Conservation (phyloP, 495 filamentous ascomycete genomes). For the Xylaria grammica region DNA sequence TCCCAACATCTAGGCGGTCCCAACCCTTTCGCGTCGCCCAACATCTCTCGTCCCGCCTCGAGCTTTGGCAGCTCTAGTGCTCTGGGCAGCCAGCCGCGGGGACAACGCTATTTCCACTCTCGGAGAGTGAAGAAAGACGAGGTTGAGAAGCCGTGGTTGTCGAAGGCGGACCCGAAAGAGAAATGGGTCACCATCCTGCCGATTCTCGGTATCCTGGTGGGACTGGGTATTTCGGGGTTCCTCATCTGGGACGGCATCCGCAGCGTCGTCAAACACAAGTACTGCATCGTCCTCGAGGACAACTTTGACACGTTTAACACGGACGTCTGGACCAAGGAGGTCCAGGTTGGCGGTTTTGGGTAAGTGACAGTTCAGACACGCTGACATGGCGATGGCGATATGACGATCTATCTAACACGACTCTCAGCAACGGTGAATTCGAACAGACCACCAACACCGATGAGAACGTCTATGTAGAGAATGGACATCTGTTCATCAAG, state of each 20-base stretch:
- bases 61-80: conserved; percentile 56
- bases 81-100: conserved; percentile 34
- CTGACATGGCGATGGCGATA: too few species aligned
- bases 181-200: conserved; percentile 87
- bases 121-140: conserved; percentile 72
- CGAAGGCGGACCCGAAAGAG: conserved; percentile 72
- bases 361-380: conserved; percentile 44
- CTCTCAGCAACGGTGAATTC: conserved; percentile 76
- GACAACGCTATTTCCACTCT: conserved; percentile 73
- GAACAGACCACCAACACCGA: conserved; percentile 71
- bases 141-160: conserved; percentile 71
- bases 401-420: conserved; percentile 20
- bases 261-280: conserved; percentile 73
- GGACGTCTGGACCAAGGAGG: conserved; percentile 75
- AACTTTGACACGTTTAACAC: conserved; percentile 66
- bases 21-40: conserved; percentile 66
- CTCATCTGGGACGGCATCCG: conserved; percentile 73
- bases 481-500: conserved; percentile 73
- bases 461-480: conserved; percentile 73
- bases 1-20: conserved; percentile 33
- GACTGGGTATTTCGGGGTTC: conserved; percentile 68
- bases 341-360: conserved; percentile 84
- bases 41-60: conserved; percentile 58
- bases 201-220: conserved; percentile 67
- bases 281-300: conserved; percentile 74